phyloP scores from a whole-genome alignment of 73 alveolate genomes.

The Paramecium primaurelia region DNA sequence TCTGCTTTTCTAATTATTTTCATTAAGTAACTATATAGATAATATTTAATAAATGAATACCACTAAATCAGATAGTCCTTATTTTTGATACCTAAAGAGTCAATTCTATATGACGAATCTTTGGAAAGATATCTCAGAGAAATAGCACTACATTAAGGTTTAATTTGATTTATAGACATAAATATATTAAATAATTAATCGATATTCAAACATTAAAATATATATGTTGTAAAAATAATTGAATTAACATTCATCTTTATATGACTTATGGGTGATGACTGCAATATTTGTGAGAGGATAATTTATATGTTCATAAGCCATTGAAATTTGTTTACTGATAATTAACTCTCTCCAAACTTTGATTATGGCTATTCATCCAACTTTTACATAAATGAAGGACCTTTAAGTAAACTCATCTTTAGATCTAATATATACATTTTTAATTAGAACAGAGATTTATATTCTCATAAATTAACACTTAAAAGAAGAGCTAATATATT shows the following conservation, averaged over 20 bases:
- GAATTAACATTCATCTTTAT: not conserved
- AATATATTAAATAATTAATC: not conserved
- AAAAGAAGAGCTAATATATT: not conserved
- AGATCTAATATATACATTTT: not conserved
- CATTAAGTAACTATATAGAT: not conserved
- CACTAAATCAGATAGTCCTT: not conserved
- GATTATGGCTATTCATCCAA: not conserved
- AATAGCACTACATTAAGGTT: not conserved
- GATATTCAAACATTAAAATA: not conserved
- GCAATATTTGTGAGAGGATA: conserved; percentile 7
- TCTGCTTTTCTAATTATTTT: not conserved
- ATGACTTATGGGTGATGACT: not conserved
- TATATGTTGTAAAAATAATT: not conserved
- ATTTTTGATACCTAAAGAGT: not conserved
- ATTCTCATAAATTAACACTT: not conserved
- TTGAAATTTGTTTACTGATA: not conserved
- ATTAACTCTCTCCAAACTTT: not conserved
- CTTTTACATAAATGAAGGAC: not conserved
- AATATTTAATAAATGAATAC: not conserved
- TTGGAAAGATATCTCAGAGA: not conserved
- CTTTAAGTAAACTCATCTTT: not conserved
- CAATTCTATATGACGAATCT: not conserved
- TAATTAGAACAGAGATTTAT: not conserved
- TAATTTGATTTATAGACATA: not conserved
- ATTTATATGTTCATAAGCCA: not conserved